Conservation (phyloP, 495 filamentous ascomycete species). For the Penicillium diatomitis region DNA sequence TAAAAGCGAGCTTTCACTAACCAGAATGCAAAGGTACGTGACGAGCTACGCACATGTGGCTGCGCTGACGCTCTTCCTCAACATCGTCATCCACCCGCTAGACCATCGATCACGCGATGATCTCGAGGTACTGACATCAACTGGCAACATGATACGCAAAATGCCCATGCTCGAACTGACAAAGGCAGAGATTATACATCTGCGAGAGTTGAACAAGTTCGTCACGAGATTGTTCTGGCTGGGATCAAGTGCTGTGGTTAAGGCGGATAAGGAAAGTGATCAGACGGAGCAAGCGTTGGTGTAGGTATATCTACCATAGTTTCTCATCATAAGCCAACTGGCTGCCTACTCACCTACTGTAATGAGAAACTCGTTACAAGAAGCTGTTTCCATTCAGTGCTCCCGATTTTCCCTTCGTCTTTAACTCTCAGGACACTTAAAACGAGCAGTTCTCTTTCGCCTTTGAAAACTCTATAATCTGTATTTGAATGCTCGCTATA, state of each 20-base stretch:
- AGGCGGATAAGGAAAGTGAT: not conserved
- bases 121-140: conserved; percentile 11
- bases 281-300: not conserved
- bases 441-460: no score
- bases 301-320: no score
- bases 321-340: no score
- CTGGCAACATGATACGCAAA: conserved; percentile 6
- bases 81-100: conserved; percentile 13
- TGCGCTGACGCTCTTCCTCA: conserved; percentile 8
- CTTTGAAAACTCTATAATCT: no score
- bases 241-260: conserved; percentile 11
- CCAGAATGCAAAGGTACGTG: conserved; percentile 4
- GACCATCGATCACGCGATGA: conserved; percentile 3
- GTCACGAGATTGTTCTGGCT: conserved; percentile 13
- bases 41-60: conserved; percentile 7
- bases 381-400: no score
- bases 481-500: no score
- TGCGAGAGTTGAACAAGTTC: conserved; percentile 3
- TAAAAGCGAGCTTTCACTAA: not conserved
- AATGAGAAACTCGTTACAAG: no score
- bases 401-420: no score
- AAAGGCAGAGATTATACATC: not conserved
- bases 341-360: no score
- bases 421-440: no score
- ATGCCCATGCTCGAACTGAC: conserved; percentile 1